Percentiles rank a stretch among this genome's conserved stretches.
Evolutionary conservation across 1,139 yeast species (phyloP).

Genomic region (Sugiyamaella paludigena): DNA sequence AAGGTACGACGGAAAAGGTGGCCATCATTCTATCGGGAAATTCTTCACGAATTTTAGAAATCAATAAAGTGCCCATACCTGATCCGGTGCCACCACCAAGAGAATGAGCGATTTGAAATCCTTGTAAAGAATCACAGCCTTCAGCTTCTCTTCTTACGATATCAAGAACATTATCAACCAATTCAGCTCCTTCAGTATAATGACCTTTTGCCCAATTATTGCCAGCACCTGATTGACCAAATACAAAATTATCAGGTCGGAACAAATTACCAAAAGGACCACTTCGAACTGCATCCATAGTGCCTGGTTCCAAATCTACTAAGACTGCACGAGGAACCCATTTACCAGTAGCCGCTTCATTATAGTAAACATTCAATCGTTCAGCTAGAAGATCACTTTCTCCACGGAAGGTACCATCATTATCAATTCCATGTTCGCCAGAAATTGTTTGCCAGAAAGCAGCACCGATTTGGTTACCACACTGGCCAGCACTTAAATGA

Average conservation of each 20-base stretch:
- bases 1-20: constrained; percentile 87
- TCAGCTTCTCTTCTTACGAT: constrained; percentile 92
- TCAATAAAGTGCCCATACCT: constrained; percentile 87
- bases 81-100: constrained; percentile 98
- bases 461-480: constrained; percentile 99
- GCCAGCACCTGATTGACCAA: constrained; percentile 90
- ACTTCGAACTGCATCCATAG: constrained; percentile 78
- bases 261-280: constrained; percentile 78
- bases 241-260: constrained; percentile 87
- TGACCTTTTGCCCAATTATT: constrained; percentile 97
- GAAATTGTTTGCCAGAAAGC: constrained; percentile 96
- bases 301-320: constrained; percentile 91
- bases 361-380: constrained; percentile 53
- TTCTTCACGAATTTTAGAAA: constrained; percentile 80
- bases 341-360: constrained; percentile 60
- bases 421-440: constrained; percentile 93
- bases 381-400: constrained; percentile 44
- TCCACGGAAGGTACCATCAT: constrained; percentile 53
- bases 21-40: constrained; percentile 96
- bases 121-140: constrained; percentile 87
- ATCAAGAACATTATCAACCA: constrained; percentile 84
- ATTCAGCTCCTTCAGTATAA: constrained; percentile 93
- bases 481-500: constrained; percentile 96
- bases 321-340: constrained; percentile 92
- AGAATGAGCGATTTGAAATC: constrained; percentile 91